Base-by-base conservation (phyloP, 768 basidiomycete species). In the Phaeotremella fagi region DNA sequence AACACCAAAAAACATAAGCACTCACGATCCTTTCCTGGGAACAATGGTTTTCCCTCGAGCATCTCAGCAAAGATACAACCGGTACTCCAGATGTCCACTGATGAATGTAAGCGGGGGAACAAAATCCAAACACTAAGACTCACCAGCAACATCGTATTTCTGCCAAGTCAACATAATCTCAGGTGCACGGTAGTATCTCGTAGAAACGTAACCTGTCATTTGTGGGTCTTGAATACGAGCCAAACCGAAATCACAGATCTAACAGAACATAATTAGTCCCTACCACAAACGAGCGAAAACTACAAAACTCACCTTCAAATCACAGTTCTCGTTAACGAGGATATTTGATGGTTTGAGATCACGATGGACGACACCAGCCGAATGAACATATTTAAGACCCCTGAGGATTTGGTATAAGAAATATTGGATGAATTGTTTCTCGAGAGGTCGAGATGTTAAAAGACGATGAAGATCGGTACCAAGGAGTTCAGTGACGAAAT, bases 111-210 rank as follows among this genome's bases (percentile, higher is more conserved):
- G 22, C 12, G 38, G 12, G 27, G 16, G 9, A 44, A 14, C n/a
- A 54, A 46, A 6, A 41, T 18, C 9, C 11, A 29, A 23, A 22
- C 12, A 33, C 16, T 2, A 9, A 20, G 22, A 70, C 73, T 60
- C 54, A 77, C 77, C 77, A 15, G 94, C 95, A 52, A 97, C 92
- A 75, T 98, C 94, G 78, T 99, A 99, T 79, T 98, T 98, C 76
- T 99, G 95, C 95, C 95, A 99, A 33, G 95, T 99, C 72, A 99
- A 81, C 95, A 99, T 99, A 78, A 99, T 99, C 77, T 99, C 95
- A 4, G 95, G 95, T 4, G 95, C 95, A 47, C 95, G 86, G 74
- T 99, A 99, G 78, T 99, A 99, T 63, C 95, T 81, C 47, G 95
- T 99, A 52, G 95, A 98, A 57, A 98, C 95, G 72, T 98, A 99